Base-by-base conservation (phyloP, 1,284 basidiomycete genomes). In the Sutorius eximius region DNA sequence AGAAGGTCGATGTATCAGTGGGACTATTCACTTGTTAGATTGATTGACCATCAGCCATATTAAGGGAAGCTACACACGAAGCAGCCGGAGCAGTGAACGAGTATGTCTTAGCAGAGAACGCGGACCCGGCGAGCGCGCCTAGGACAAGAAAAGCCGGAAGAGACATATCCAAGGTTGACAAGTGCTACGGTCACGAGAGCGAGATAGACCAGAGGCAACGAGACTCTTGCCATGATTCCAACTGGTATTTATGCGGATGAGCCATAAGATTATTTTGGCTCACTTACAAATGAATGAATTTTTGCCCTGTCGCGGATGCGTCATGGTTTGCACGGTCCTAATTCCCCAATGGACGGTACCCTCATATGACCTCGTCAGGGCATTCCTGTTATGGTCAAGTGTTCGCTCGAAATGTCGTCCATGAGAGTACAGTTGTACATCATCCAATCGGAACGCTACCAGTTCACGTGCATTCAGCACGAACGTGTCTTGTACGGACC, bases 1-100 rank as follows among this genome's bases (percentile, higher is more conserved):
- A 67, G 52, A 68, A 67, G 12, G 66, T 6, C 7, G 66, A 63
- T n/a, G 55, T 55, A 29, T 57, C 59, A 40, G 66, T 68, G 9
- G 66, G 64, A 13, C 68, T 67, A 27, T 30, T 18, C 34, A 20
- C 20, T 10, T n/a, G 29, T 34, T 38, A 48, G 18, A 11, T 61
- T 24, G 51, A 32, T 41, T 36, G 41, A 44, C 42, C 18, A n/a
- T 34, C 33, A 30, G 42, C 36, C 42, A 34, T 15, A n/a, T 30
- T 5, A 53, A 42, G 24, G 47, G 13, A n/a, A 9, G n/a, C 4
- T n/a, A 58, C 68, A 36, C 22, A 67, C 68, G 57, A 59, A 29
- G 64, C 47, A 34, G 67, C 66, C 11, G 63, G 65, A 16, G 65
- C 27, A 20, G 65, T 67, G 48, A 65, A 67, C 5, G 55, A 56